A percentile compares a stretch with the other conserved stretches of the same genome.
Conservation (phyloP, 331 rosid genomes). For the Prunus yedoensis region DNA sequence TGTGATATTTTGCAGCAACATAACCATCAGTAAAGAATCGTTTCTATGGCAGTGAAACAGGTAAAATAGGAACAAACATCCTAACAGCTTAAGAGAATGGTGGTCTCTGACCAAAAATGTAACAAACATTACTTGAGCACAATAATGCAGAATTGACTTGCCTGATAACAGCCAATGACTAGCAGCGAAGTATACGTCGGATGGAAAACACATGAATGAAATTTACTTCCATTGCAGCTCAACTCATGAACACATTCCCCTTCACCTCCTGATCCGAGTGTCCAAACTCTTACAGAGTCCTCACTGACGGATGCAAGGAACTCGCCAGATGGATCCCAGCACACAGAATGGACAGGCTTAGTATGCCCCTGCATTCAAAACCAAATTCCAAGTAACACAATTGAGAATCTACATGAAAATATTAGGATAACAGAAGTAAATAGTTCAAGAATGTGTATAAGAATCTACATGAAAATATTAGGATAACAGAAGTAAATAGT, state of each 20-base stretch:
- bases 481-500: background rate
- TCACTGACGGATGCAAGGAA: conserved; percentile 90
- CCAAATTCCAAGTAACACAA: conserved; percentile 8
- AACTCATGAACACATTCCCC: conserved; percentile 84
- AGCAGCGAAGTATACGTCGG: conserved; percentile 75
- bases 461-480: background rate
- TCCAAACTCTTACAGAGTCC: conserved; percentile 92
- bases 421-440: background rate
- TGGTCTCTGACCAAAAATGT: background rate
- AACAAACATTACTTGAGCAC: background rate
- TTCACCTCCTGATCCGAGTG: conserved; percentile 72
- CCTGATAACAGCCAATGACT: conserved; percentile 93
- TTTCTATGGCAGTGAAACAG: background rate
- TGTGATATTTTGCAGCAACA: background rate
- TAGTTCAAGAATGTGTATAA: background rate
- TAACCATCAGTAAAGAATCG: background rate
- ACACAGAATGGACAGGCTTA: conserved; percentile 66
- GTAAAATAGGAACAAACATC: background rate
- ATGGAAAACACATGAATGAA: conserved; percentile 84
- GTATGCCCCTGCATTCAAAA: conserved; percentile 69
- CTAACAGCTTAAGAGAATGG: background rate
- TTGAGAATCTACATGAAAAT: background rate
- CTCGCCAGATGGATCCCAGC: conserved; percentile 92
- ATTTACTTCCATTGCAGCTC: conserved; percentile 74
- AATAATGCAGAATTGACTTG: conserved; percentile 25